Conservation (phyloP, 768 basidiomycete species). For the Calocybe cyanea region DNA sequence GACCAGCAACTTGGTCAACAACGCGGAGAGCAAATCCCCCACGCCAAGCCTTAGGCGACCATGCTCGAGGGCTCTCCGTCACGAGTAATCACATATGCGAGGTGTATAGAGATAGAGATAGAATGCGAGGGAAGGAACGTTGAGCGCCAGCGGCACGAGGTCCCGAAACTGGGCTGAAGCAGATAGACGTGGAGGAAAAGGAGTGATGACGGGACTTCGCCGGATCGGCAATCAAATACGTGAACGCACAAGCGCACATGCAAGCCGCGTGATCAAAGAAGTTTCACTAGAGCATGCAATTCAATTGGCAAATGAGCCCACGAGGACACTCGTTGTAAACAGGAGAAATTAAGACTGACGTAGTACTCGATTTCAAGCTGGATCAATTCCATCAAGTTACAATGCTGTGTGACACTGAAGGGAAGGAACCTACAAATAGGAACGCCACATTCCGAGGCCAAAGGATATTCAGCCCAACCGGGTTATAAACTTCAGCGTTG, state of each 20-base stretch:
- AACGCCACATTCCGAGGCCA: constrained; percentile 86
- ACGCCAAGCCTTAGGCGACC: too few species aligned
- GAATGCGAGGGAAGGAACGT: neutral
- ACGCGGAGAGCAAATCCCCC: too few species aligned
- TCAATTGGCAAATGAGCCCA: constrained; percentile 1
- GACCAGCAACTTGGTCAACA: too few species aligned
- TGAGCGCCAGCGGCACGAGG: too few species aligned
- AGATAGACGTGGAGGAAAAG: neutral
- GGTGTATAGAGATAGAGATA: too few species aligned
- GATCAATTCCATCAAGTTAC: constrained; percentile 8
- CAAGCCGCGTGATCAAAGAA: too few species aligned
- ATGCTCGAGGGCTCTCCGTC: too few species aligned
- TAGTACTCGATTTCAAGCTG: constrained; percentile 97
- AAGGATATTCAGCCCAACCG: constrained; percentile 80
- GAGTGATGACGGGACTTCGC: neutral
- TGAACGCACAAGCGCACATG: too few species aligned
- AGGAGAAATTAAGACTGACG: constrained; percentile 42
- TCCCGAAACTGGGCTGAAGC: too few species aligned
- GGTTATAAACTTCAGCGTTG: constrained; percentile 78
- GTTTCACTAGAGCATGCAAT: constrained; percentile 14
- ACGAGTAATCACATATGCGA: too few species aligned
- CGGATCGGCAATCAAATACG: constrained; percentile 5
- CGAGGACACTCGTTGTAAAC: neutral
- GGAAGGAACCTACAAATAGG: constrained; percentile 71
- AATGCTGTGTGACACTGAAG: constrained; percentile 6